phyloP scores from a whole-genome alignment of 805 yeast genomes.

The Candida xyloterini region DNA sequence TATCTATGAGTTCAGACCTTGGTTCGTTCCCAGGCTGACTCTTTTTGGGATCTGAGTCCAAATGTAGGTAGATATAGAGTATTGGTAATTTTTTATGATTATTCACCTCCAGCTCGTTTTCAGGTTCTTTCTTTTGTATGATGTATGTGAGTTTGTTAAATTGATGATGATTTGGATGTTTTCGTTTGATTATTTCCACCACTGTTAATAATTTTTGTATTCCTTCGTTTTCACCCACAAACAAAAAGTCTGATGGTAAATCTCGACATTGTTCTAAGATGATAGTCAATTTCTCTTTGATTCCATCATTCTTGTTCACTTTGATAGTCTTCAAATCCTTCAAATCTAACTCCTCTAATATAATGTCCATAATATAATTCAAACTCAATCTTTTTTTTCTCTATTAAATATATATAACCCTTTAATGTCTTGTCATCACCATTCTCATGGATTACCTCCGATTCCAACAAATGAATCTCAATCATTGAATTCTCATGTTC shows the following conservation, averaged over 20 bases:
- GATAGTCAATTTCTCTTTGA: conserved; percentile 19
- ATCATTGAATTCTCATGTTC: conserved; percentile 61
- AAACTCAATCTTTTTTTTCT: conserved; percentile 1
- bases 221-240: conserved; percentile 20
- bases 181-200: conserved; percentile 31
- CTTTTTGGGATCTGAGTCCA: conserved; percentile 2
- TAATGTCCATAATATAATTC: neutral
- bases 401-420: neutral
- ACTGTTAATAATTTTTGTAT: conserved; percentile 31
- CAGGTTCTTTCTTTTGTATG: conserved; percentile 4
- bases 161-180: conserved; percentile 18
- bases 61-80: conserved; percentile 24
- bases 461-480: conserved; percentile 69
- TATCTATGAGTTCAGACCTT: neutral
- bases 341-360: neutral
- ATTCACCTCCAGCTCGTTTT: conserved; percentile 11
- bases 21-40: conserved; percentile 4
- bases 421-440: conserved; percentile 27
- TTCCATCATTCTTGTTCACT: conserved; percentile 25
- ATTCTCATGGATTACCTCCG: conserved; percentile 53
- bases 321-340: conserved; percentile 16
- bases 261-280: conserved; percentile 11
- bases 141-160: conserved; percentile 25
- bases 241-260: conserved; percentile 14
- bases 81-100: conserved; percentile 22